Evolutionary conservation across 805 yeast genomes (phyloP), one percentile per base, ranked within the genome.

Genomic region (Komagataella pseudopastoris): DNA sequence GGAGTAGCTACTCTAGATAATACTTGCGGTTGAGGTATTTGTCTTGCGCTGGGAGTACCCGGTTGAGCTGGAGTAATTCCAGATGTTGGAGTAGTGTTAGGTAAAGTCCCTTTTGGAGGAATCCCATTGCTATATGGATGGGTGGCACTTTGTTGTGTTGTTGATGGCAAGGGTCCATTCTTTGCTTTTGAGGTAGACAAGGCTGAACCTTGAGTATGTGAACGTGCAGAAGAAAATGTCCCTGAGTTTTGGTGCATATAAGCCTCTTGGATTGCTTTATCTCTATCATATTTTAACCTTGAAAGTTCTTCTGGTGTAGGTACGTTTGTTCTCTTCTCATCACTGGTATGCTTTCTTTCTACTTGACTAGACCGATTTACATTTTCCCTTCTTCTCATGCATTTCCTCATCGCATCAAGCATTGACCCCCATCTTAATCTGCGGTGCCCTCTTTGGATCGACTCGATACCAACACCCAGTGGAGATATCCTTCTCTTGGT

Each of bases 401-500:
- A 73, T 66, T 89, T 89, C 53, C 96, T 75, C 69, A 93, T 83
- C 1, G 96, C 96, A 63, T 93, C 99, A 70, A 93, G 88, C 88
- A 93, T 85, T 51, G 96, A 85, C 0, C 96, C 96, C 97, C 97
- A 93, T 56, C 98, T 77, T 53, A 91, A 71, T 51, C 95, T 74
- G 53, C 86, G 73, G 60, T 93, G 96, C 17, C 99, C 99, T 56
- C 98, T 71, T 65, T 91, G 97, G 48, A 89, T 85, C 0, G 95
- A 85, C 59, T 91, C 97, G 20, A 80, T 77, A 0, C 96, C 91
- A n/a, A 93, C 95, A 50, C 97, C 96, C 39, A 91, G 69, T 0
- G 98, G 97, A 0, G 93, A 81, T 6, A 90, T 86, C 54, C 97
- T 78, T 58, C 96, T 75, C 63, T 88, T 88, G 6, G 95, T 87